Percentiles rank a stretch among this genome's conserved stretches.
These are phyloP conservation scores for Magnaporthales sp. DNA, from an alignment of 2,329 filamentous ascomycete species.

Conservation along the genomic window DNA sequence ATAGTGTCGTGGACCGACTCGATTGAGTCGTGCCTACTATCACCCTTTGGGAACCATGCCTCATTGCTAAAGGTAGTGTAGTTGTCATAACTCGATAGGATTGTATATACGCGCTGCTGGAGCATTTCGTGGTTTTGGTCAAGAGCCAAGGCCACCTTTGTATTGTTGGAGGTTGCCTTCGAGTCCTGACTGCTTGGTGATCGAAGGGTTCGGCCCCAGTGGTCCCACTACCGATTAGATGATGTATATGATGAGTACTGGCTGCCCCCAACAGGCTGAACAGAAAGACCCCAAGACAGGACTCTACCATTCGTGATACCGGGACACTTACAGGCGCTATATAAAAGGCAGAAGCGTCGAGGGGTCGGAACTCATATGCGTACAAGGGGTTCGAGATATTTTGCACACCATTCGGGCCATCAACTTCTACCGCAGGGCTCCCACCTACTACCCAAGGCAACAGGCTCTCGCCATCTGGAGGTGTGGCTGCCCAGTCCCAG, in stretches of 20 bases:
- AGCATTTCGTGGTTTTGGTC: slow-evolving; percentile 44
- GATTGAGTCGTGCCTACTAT: slow-evolving; percentile 50
- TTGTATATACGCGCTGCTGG: slow-evolving; percentile 55
- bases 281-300: background rate
- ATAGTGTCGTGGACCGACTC: slow-evolving; percentile 57
- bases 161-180: slow-evolving; percentile 48
- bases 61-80: slow-evolving; percentile 64
- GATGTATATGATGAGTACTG: background rate
- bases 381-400: slow-evolving; percentile 54
- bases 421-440: slow-evolving; percentile 33
- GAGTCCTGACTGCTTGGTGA: slow-evolving; percentile 33
- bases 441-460: slow-evolving; percentile 38
- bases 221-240: slow-evolving; percentile 36
- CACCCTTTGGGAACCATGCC: slow-evolving; percentile 42
- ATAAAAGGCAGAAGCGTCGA: slow-evolving; percentile 45
- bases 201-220: slow-evolving; percentile 52
- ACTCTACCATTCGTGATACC: background rate
- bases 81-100: slow-evolving; percentile 59
- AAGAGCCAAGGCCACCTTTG: slow-evolving; percentile 41
- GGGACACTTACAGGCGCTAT: slow-evolving; percentile 45
- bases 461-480: slow-evolving; percentile 37
- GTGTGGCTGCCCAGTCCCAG: slow-evolving; percentile 48
- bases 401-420: slow-evolving; percentile 47
- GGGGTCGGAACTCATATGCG: slow-evolving; percentile 50
- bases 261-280: background rate